Evolutionary conservation across 2,329 filamentous ascomycete species (phyloP).

Genomic region (Xylariaceae sp.): DNA sequence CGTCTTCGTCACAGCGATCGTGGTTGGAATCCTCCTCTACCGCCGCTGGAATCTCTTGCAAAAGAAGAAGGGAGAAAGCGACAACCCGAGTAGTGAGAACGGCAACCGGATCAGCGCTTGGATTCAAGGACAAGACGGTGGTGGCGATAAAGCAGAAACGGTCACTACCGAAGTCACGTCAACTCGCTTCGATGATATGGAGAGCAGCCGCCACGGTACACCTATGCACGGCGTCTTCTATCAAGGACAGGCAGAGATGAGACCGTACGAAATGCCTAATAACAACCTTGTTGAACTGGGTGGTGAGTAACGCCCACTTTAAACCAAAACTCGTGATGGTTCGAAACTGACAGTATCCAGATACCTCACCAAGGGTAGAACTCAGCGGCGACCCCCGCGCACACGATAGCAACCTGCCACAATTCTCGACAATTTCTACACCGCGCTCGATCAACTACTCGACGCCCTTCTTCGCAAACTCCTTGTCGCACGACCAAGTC

Average conservation of each 20-base stretch:
- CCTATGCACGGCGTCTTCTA: conserved; percentile 15
- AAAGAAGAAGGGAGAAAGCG: conserved; percentile 33
- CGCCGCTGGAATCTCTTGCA: conserved; percentile 44
- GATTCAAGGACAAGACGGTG: conserved; percentile 38
- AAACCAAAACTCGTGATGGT: too few relatives aligned
- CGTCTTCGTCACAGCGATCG: conserved; percentile 49
- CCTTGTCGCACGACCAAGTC: conserved; percentile 29
- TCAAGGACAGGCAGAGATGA: conserved; percentile 5
- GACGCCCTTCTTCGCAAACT: conserved; percentile 25
- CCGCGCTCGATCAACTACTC: conserved; percentile 21
- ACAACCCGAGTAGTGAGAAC: conserved; percentile 43
- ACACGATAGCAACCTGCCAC: too few relatives aligned
- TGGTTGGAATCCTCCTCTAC: conserved; percentile 51
- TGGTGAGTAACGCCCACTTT: conserved; percentile 14
- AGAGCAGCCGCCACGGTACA: conserved; percentile 28
- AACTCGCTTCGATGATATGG: conserved; percentile 36
- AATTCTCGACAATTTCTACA: conserved; percentile 24
- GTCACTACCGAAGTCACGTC: conserved; percentile 43
- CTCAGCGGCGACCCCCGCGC: conserved; percentile 16
- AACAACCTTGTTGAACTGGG: conserved; percentile 4
- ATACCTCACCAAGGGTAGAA: conserved; percentile 4
- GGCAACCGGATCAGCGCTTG: conserved; percentile 48
- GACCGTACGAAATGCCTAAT: conserved; percentile 22
- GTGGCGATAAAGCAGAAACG: conserved; percentile 42
- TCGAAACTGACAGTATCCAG: too few relatives aligned